Evolutionary conservation across 202 grass and related monocot genomes (phyloP), one percentile per base, ranked within the genome.

Genomic region (Bolboschoenoplectus hybrid): DNA sequence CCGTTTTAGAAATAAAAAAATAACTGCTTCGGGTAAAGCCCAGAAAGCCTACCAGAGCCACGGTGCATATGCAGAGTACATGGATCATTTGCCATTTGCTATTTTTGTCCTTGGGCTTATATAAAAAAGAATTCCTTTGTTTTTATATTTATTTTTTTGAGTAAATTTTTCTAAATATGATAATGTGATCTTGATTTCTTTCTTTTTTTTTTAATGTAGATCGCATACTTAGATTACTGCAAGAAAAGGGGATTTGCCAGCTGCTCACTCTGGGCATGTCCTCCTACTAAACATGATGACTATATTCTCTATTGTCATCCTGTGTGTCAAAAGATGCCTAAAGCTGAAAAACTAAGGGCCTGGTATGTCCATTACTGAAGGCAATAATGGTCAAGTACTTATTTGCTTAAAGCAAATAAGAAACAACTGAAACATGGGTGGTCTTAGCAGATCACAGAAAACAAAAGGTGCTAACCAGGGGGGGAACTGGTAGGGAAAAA

Each of bases 271-370:
- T 98, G 96, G 96, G 87, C 91, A 89, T 98, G 93, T 83, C 96
- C 96, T 73, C 95, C 93, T 86, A 92, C 90, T 10, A 98, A 93
- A 91, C 89, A 87, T 36, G 93, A 98, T 81, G 93, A 98, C 73
- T 98, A 98, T 87, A 94, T 98, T 94, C 87, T 98, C 66, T 92
- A 98, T 86, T 98, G 96, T 81, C 93, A 98, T 91, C 96, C 96
- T 63, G 91, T 86, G 68, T 87, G 61, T 83, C 93, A 98, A 85
- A 98, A 95, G 86, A 95, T 95, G 91, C 96, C 96, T 44, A 95
- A 92, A 82, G 91, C 91, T 83, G 96, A 98, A 53, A 98, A 95
- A 81, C 96, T 98, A 81, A 90, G 93, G 58, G 89, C 84, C 85
- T 98, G 96, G 93, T 95, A 77, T 77, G 92, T 93, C 61, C 70